These are phyloP conservation scores for Fusarium chuoi DNA, from an alignment of 2,329 filamentous ascomycete genomes.

Conservation along the genomic window DNA sequence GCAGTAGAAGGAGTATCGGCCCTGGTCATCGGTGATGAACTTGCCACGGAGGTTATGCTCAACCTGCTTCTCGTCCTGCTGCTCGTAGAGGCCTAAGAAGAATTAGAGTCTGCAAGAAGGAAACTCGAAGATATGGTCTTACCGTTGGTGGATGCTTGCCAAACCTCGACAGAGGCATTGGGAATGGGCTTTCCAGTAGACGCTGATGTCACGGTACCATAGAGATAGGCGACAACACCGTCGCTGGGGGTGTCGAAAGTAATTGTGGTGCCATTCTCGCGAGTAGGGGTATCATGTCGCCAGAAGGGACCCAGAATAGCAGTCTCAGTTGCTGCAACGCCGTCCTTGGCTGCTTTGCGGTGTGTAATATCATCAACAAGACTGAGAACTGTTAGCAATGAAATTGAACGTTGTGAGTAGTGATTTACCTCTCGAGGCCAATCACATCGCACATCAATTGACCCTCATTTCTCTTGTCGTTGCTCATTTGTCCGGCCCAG, in stretches of 20 bases:
- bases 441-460: constrained; percentile 79
- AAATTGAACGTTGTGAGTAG: fast-evolving
- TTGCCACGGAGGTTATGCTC: constrained; percentile 80
- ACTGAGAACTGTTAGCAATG: constrained; percentile 39
- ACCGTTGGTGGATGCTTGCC: constrained; percentile 82
- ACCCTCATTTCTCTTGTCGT: constrained; percentile 76
- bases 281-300: constrained; percentile 75
- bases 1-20: constrained; percentile 71
- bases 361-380: constrained; percentile 86
- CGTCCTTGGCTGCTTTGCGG: constrained; percentile 59
- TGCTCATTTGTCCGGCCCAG: constrained; percentile 75
- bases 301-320: constrained; percentile 90
- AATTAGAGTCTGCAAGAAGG: background rate
- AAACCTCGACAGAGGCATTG: constrained; percentile 77
- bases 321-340: constrained; percentile 70
- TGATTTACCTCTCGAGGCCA: constrained; percentile 71
- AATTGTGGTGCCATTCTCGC: constrained; percentile 76
- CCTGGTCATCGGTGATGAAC: constrained; percentile 73
- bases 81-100: constrained; percentile 66
- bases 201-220: constrained; percentile 68
- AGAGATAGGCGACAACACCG: constrained; percentile 68
- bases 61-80: constrained; percentile 76
- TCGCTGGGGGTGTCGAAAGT: constrained; percentile 61
- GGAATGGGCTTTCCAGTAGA: constrained; percentile 71
- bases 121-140: constrained; percentile 11